Evolutionary conservation across 2,329 filamentous ascomycete species (phyloP).

Genomic region (Cladosporium austrohemisphaericum): DNA sequence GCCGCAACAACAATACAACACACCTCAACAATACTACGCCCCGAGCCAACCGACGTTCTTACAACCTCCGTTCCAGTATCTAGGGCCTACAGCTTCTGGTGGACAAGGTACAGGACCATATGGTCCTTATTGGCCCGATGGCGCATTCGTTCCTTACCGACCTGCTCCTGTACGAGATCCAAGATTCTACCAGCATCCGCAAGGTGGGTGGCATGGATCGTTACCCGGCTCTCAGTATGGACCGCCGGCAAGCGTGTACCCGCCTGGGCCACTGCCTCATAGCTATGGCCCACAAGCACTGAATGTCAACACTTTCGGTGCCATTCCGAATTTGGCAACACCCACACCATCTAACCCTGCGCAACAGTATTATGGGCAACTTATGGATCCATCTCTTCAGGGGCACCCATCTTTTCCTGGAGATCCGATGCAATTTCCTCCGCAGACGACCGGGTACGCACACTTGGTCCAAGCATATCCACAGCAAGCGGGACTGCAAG

Average conservation of each 20-base stretch:
- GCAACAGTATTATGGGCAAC: neutral
- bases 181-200: slow-evolving; percentile 38
- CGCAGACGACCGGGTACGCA: neutral
- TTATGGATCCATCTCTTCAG: neutral
- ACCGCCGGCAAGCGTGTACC: slow-evolving; percentile 3
- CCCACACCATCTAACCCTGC: neutral
- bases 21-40: slow-evolving; percentile 33
- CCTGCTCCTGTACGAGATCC: slow-evolving; percentile 56
- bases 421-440: neutral
- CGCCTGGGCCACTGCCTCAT: neutral
- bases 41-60: slow-evolving; percentile 57
- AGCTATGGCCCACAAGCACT: slow-evolving; percentile 4
- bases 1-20: slow-evolving; percentile 39
- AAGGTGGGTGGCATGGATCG: slow-evolving; percentile 16
- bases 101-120: slow-evolving; percentile 54
- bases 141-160: slow-evolving; percentile 58
- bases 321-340: neutral
- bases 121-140: slow-evolving; percentile 62
- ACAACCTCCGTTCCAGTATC: slow-evolving; percentile 56
- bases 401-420: neutral
- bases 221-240: slow-evolving; percentile 1
- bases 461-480: neutral
- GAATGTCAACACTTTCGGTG: slow-evolving; percentile 1
- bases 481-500: slow-evolving; percentile 2
- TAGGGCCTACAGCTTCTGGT: slow-evolving; percentile 57